phyloP scores from a whole-genome alignment of 768 basidiomycete genomes.

The Lentinus tigrinus region DNA sequence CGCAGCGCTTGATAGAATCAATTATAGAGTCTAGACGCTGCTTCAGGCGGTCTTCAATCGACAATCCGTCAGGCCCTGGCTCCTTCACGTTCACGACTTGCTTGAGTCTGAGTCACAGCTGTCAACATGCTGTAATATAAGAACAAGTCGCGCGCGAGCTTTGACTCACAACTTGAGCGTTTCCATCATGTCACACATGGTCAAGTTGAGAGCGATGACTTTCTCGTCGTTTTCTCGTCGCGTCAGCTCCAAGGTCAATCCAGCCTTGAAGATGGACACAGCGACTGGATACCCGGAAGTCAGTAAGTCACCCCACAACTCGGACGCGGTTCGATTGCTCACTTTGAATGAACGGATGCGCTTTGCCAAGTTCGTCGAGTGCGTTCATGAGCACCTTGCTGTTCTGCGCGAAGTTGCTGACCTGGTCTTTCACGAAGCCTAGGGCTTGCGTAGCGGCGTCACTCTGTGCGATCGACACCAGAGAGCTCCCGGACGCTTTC shows the following conservation, averaged over 20 bases:
- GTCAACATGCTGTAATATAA: too few species aligned
- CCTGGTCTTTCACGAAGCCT: neutral
- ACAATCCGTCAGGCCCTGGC: conserved; percentile 30
- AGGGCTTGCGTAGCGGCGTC: neutral
- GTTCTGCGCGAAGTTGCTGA: conserved; percentile 12
- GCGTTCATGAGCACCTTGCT: conserved; percentile 20
- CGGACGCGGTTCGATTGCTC: neutral
- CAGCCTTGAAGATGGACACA: conserved; percentile 51
- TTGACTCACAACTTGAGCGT: conserved; percentile 44
- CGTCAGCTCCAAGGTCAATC: conserved; percentile 45
- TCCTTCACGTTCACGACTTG: conserved; percentile 29
- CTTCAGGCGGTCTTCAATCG: conserved; percentile 34
- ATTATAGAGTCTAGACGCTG: conserved; percentile 25
- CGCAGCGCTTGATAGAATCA: conserved; percentile 31
- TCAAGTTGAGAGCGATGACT: conserved; percentile 42
- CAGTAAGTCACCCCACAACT: neutral
- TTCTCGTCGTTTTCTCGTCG: conserved; percentile 52
- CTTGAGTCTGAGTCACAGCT: conserved; percentile 27
- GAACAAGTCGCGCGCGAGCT: too few species aligned
- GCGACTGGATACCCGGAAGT: conserved; percentile 34
- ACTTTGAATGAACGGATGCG: conserved; percentile 31
- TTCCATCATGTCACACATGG: conserved; percentile 51
- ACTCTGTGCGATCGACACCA: neutral
- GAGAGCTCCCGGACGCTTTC: neutral
- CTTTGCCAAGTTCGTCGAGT: conserved; percentile 24